A percentile compares a stretch with the other conserved stretches of the same genome.
phyloP scores from a whole-genome alignment of 495 filamentous ascomycete species.

The Penicillium psychrofluorescens region DNA sequence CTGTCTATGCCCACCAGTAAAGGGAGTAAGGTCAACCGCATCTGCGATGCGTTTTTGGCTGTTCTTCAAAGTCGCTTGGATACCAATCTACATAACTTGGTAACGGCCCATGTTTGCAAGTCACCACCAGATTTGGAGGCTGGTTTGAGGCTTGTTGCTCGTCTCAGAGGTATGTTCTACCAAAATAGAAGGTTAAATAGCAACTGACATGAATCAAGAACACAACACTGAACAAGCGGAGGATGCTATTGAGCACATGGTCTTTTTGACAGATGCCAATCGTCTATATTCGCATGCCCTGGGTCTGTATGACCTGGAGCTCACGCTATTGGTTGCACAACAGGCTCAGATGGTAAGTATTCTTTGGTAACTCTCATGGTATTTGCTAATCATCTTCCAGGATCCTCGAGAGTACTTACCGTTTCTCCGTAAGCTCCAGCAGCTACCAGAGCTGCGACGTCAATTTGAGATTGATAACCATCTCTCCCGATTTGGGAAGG shows the following conservation, averaged over 20 bases:
- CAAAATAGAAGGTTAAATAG: background rate
- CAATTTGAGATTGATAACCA: constrained; percentile 85
- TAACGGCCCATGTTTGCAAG: constrained; percentile 94
- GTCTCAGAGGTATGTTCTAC: constrained; percentile 49
- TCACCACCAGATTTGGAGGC: constrained; percentile 82
- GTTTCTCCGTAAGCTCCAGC: constrained; percentile 80
- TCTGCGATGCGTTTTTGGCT: constrained; percentile 79
- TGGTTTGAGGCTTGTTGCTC: constrained; percentile 69
- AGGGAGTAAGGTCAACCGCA: constrained; percentile 69
- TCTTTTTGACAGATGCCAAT: constrained; percentile 91
- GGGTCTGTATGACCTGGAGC: constrained; percentile 84
- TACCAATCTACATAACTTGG: constrained; percentile 79
- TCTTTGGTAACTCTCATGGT: background rate
- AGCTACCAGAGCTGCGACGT: constrained; percentile 57
- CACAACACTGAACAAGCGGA: constrained; percentile 64
- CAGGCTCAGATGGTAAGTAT: constrained; percentile 72
- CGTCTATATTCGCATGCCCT: constrained; percentile 86
- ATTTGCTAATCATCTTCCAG: constrained; percentile 10
- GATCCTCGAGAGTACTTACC: constrained; percentile 95
- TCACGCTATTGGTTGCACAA: constrained; percentile 85
- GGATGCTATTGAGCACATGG: constrained; percentile 88
- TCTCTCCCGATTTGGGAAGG: constrained; percentile 67
- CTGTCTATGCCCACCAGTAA: constrained; percentile 11
- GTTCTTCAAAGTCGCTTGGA: constrained; percentile 54
- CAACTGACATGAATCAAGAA: constrained; percentile 28